Evolutionary conservation across 2,329 filamentous ascomycete genomes (phyloP).

Genomic region (Camptophora hylomeconis): DNA sequence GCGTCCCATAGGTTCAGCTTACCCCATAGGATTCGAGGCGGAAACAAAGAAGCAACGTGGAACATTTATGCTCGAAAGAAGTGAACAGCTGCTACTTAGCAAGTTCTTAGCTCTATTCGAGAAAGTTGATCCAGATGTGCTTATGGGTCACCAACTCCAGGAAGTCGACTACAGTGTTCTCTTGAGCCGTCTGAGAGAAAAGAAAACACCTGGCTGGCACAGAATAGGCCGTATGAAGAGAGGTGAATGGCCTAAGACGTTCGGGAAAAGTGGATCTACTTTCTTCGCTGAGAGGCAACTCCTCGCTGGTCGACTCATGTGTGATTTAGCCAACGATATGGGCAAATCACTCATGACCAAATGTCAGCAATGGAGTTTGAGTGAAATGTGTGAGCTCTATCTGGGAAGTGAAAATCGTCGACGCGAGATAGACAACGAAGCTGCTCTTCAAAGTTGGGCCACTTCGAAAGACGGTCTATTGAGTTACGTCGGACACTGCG

Average conservation of each 20-base stretch:
- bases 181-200: constrained; percentile 72
- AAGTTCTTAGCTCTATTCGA: constrained; percentile 85
- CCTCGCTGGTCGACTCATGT: constrained; percentile 76
- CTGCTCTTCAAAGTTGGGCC: constrained; percentile 75
- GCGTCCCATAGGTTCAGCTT: constrained; percentile 66
- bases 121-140: constrained; percentile 78
- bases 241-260: constrained; percentile 71
- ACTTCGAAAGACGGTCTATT: constrained; percentile 71
- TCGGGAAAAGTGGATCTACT: constrained; percentile 73
- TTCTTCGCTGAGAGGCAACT: constrained; percentile 90
- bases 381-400: constrained; percentile 92
- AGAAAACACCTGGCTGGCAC: constrained; percentile 89
- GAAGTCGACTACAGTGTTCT: constrained; percentile 92
- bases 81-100: constrained; percentile 70
- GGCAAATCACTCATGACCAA: constrained; percentile 95
- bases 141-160: constrained; percentile 91
- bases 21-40: constrained; percentile 58
- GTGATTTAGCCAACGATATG: constrained; percentile 89
- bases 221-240: constrained; percentile 78
- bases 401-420: constrained; percentile 57
- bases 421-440: constrained; percentile 78
- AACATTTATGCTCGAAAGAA: constrained; percentile 66
- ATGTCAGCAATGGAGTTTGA: constrained; percentile 95
- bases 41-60: constrained; percentile 63
- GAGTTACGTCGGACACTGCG: constrained; percentile 87